phyloP scores from a whole-genome alignment of 176 grass and related monocot species.

The Bothriochloa decipiens region DNA sequence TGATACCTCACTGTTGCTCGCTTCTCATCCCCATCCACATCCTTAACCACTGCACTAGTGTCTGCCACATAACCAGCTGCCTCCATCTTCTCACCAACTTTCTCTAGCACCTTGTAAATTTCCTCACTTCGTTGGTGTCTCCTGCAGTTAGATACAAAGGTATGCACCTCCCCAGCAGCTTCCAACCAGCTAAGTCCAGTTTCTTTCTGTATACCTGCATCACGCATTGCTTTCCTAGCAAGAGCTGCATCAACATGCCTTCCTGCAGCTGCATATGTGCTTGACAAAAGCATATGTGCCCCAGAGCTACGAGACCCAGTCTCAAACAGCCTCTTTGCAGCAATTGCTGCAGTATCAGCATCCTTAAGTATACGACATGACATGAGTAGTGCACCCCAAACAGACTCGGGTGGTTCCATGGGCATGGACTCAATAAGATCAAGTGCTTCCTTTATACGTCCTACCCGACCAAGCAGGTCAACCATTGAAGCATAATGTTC shows the following conservation, averaged over 20 bases:
- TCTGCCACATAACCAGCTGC: conserved; percentile 78
- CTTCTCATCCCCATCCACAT: conserved; percentile 75
- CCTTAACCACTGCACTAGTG: conserved; percentile 73
- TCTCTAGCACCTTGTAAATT: conserved; percentile 68
- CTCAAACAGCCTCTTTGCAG: conserved; percentile 68
- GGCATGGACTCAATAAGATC: conserved; percentile 86
- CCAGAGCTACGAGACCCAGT: conserved; percentile 77
- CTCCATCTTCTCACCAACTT: conserved; percentile 84
- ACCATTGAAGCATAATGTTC: conserved; percentile 92
- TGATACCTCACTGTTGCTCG: conserved; percentile 73
- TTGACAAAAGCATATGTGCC: conserved; percentile 79
- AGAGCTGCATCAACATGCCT: conserved; percentile 75
- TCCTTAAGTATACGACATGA: conserved; percentile 90
- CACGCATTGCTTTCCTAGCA: conserved; percentile 87
- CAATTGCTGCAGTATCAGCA: conserved; percentile 64
- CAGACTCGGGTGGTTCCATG: conserved; percentile 81
- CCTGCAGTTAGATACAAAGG: conserved; percentile 79
- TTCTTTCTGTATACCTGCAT: conserved; percentile 83
- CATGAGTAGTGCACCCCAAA: conserved; percentile 87
- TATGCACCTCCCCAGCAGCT: conserved; percentile 74
- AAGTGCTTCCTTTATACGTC: conserved; percentile 71
- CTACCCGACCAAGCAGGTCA: conserved; percentile 81
- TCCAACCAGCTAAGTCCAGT: conserved; percentile 93
- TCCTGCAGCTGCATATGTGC: conserved; percentile 77
- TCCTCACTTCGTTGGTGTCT: conserved; percentile 67